Conservation (phyloP, 2,329 filamentous ascomycete species). For the Fusarium miscanthi region DNA sequence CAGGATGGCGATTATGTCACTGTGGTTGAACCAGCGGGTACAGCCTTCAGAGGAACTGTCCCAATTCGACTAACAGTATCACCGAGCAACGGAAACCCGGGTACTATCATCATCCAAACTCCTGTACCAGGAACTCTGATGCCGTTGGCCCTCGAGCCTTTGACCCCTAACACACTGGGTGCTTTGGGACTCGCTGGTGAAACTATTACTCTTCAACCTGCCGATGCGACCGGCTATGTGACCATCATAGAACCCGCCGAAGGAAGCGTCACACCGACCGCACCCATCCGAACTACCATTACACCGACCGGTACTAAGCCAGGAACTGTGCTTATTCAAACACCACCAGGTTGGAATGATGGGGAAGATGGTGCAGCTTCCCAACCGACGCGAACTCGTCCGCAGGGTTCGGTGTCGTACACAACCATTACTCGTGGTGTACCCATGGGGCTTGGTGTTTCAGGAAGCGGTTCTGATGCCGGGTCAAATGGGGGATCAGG, state of each 20-base stretch:
- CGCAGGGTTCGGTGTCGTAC: constrained; percentile 5
- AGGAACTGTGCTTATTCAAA: constrained; percentile 39
- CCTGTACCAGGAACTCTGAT: neutral
- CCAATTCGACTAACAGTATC: constrained; percentile 22
- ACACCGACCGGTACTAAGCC: constrained; percentile 35
- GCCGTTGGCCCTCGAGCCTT: neutral
- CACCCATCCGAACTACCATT: constrained; percentile 29
- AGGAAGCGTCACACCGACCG: constrained; percentile 14
- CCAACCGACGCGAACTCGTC: neutral
- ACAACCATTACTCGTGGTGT: constrained; percentile 22
- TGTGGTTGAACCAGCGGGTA: constrained; percentile 23
- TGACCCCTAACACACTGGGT: neutral
- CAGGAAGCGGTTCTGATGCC: neutral
- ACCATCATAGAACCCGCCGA: constrained; percentile 37
- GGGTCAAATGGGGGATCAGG: neutral
- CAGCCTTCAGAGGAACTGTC: neutral
- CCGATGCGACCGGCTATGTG: constrained; percentile 20
- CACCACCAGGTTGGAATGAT: constrained; percentile 2
- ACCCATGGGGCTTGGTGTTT: neutral
- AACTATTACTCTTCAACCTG: constrained; percentile 31
- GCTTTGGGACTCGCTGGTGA: constrained; percentile 3
- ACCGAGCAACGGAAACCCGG: constrained; percentile 18
- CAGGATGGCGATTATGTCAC: constrained; percentile 28
- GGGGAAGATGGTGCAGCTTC: neutral
- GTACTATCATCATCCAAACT: constrained; percentile 40